A percentile compares a stretch with the other conserved stretches of the same genome.
phyloP scores from a whole-genome alignment of 2,329 filamentous ascomycete genomes.

The Ceratocystis variospora region DNA sequence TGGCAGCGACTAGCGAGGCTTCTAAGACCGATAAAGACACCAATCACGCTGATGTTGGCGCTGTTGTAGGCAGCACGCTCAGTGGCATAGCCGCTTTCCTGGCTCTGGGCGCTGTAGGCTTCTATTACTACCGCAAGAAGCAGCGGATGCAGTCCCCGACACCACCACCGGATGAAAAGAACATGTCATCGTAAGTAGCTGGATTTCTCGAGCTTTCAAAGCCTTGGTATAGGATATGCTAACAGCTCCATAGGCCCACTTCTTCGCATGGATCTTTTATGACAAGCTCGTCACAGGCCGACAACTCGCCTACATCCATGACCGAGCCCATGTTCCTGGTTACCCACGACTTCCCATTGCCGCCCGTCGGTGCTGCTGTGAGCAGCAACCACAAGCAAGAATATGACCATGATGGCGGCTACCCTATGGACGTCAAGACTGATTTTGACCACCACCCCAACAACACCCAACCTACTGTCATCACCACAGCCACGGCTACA shows the following conservation, averaged over 20 bases:
- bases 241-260: conserved; percentile 20
- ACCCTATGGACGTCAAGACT: background rate
- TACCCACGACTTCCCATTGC: conserved; percentile 18
- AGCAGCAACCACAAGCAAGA: conserved; percentile 11
- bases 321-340: conserved; percentile 19
- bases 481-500: conserved; percentile 19
- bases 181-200: conserved; percentile 11
- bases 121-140: conserved; percentile 33
- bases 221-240: conserved; percentile 21
- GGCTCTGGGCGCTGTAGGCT: conserved; percentile 30
- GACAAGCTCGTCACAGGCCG: conserved; percentile 20
- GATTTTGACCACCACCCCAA: background rate
- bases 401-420: background rate
- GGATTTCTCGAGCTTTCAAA: background rate
- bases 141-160: conserved; percentile 31
- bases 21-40: conserved; percentile 20
- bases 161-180: background rate
- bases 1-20: conserved; percentile 13
- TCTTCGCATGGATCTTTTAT: conserved; percentile 24
- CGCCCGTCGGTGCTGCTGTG: conserved; percentile 14
- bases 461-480: background rate
- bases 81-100: conserved; percentile 37
- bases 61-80: conserved; percentile 41
- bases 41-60: conserved; percentile 28
- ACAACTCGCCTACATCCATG: conserved; percentile 23